A percentile compares a stretch with the other conserved stretches of the same genome.
Evolutionary conservation across 1,284 basidiomycete genomes (phyloP).

Genomic region (Gyrodon tennesseensis): DNA sequence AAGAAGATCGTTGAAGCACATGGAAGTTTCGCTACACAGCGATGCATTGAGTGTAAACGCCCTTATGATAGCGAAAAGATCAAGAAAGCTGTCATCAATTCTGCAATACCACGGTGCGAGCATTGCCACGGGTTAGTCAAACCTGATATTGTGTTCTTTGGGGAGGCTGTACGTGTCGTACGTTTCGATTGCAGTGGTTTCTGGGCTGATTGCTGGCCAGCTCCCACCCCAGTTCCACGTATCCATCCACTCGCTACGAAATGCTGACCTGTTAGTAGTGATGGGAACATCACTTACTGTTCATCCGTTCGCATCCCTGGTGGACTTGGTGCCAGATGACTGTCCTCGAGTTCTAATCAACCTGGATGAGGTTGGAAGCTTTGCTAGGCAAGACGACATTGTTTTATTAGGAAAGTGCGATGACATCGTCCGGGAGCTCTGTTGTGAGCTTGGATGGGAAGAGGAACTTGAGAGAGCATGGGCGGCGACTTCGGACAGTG

Average conservation of each 20-base stretch:
- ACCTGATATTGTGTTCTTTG: slow-evolving; percentile 96
- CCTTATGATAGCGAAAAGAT: slow-evolving; percentile 70
- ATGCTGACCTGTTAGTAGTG: slow-evolving; percentile 85
- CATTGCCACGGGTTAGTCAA: slow-evolving; percentile 75
- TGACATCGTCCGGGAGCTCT: slow-evolving; percentile 59
- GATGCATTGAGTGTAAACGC: slow-evolving; percentile 71
- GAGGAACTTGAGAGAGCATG: slow-evolving; percentile 61
- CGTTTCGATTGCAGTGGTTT: background rate
- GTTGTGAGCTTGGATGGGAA: slow-evolving; percentile 67
- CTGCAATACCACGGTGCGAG: slow-evolving; percentile 63
- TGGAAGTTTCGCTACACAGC: slow-evolving; percentile 82
- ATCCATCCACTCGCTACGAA: slow-evolving; percentile 52
- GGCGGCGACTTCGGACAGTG: slow-evolving; percentile 50
- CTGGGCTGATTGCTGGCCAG: slow-evolving; percentile 43
- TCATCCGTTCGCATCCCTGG: slow-evolving; percentile 72
- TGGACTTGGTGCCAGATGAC: slow-evolving; percentile 49
- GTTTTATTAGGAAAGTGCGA: slow-evolving; percentile 69
- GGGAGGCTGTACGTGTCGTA: slow-evolving; percentile 62
- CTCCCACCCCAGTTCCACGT: slow-evolving; percentile 60
- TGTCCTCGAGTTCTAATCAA: slow-evolving; percentile 68
- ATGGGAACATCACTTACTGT: slow-evolving; percentile 91
- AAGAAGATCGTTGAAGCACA: slow-evolving; percentile 90
- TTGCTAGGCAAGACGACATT: slow-evolving; percentile 58
- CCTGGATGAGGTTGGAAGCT: slow-evolving; percentile 62
- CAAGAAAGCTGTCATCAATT: slow-evolving; percentile 55